These are phyloP conservation scores for Cyathus striatus DNA, from an alignment of 768 basidiomycete species.

Conservation along the genomic window DNA sequence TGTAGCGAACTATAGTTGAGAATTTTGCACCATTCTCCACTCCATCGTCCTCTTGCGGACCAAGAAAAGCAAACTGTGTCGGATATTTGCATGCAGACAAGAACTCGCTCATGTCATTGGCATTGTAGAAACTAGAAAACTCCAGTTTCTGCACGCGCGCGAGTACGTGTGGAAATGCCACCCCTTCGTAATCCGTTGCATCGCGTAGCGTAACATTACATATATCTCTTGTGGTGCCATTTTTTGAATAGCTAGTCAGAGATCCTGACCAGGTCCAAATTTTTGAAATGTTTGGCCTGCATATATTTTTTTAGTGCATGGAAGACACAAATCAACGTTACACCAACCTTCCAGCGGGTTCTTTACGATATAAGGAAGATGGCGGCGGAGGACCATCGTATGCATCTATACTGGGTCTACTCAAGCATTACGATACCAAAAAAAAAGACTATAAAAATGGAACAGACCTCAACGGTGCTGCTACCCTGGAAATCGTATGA, in stretches of 20 bases:
- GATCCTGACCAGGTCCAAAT: constrained; percentile 66
- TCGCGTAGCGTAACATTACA: constrained; percentile 49
- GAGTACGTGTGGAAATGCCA: constrained; percentile 47
- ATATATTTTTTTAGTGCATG: neutral
- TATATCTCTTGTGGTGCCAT: constrained; percentile 14
- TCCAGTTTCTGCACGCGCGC: constrained; percentile 32
- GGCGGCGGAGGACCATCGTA: neutral
- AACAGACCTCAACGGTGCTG: too few relatives aligned
- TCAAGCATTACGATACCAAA: too few relatives aligned
- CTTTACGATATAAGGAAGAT: neutral
- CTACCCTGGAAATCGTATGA: too few relatives aligned
- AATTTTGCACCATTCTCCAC: constrained; percentile 33
- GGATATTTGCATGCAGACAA: constrained; percentile 42
- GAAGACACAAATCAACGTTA: neutral
- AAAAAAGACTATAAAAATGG: too few relatives aligned
- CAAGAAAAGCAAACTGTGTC: constrained; percentile 50
- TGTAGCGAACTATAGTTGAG: constrained; percentile 34
- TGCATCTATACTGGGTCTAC: neutral
- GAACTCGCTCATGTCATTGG: constrained; percentile 40
- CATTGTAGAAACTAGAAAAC: constrained; percentile 43
- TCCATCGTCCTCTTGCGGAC: constrained; percentile 34
- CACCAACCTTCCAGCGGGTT: neutral
- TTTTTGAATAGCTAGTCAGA: constrained; percentile 19
- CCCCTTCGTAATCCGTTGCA: constrained; percentile 30
- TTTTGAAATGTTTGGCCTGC: constrained; percentile 50